Percentiles rank a stretch among this genome's conserved stretches.
Conservation (phyloP, 2,329 filamentous ascomycete genomes). For the Fusarium sp. region DNA sequence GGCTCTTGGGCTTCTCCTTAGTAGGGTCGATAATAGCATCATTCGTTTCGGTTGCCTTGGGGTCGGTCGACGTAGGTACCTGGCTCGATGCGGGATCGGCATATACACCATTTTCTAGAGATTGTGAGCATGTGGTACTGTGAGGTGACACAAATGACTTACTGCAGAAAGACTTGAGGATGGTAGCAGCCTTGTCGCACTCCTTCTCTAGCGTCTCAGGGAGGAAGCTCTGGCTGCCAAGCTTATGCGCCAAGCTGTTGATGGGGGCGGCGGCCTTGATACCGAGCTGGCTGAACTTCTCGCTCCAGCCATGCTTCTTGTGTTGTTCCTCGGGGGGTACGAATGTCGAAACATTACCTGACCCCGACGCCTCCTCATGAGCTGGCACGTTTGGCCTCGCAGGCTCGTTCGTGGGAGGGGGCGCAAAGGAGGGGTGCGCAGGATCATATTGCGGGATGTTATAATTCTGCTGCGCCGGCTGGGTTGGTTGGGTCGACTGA, state of each 20-base stretch:
- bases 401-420: slow-evolving; percentile 42
- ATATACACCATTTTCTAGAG: slow-evolving; percentile 67
- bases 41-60: slow-evolving; percentile 49
- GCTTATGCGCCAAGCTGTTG: slow-evolving; percentile 85
- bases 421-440: slow-evolving; percentile 51
- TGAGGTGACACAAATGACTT: slow-evolving; percentile 51
- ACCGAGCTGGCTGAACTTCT: slow-evolving; percentile 52
- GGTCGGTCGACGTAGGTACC: slow-evolving; percentile 51
- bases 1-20: slow-evolving; percentile 60
- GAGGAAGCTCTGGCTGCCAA: slow-evolving; percentile 89
- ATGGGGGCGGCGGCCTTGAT: slow-evolving; percentile 77
- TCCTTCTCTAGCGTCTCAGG: slow-evolving; percentile 90
- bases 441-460: slow-evolving; percentile 52
- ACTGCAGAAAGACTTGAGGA: slow-evolving; percentile 90
- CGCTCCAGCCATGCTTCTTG: slow-evolving; percentile 51
- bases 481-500: slow-evolving; percentile 1
- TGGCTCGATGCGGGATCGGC: slow-evolving; percentile 54
- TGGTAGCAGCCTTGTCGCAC: slow-evolving; percentile 90
- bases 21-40: slow-evolving; percentile 52
- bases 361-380: slow-evolving; percentile 11
- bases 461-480: slow-evolving; percentile 42
- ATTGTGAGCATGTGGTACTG: slow-evolving; percentile 10
- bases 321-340: slow-evolving; percentile 33
- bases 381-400: slow-evolving; percentile 8
- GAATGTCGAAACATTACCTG: slow-evolving; percentile 19